These are phyloP conservation scores for Fagopyrum esculentum DNA, from an alignment of 148 eudicot genomes.

Conservation along the genomic window DNA sequence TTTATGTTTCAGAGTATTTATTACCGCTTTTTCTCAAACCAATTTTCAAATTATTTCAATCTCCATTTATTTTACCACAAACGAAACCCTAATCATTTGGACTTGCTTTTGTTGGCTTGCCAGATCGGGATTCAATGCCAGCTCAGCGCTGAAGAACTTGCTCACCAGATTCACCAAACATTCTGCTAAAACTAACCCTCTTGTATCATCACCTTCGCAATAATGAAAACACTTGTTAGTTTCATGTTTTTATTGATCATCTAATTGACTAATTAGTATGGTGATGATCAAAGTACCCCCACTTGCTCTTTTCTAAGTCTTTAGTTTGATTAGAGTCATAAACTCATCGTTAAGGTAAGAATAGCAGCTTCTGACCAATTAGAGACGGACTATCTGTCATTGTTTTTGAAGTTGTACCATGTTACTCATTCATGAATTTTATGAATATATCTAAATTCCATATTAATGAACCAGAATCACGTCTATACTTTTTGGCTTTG, in stretches of 20 bases:
- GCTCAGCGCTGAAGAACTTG: slow-evolving; percentile 86
- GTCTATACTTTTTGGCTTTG: background rate
- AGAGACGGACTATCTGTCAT: background rate
- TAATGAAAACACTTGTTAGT: background rate
- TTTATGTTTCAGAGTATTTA: slow-evolving; percentile 7
- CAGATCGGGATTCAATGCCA: slow-evolving; percentile 94
- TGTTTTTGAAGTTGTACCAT: background rate
- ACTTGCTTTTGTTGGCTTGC: background rate
- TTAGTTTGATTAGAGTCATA: slow-evolving; percentile 6
- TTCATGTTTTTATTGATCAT: background rate
- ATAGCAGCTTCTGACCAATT: slow-evolving; percentile 1
- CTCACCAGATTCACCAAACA: slow-evolving; percentile 83
- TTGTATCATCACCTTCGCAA: background rate
- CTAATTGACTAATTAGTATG: background rate
- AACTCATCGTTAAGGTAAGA: slow-evolving; percentile 1
- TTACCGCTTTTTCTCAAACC: background rate
- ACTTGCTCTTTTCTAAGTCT: background rate
- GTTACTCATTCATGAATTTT: slow-evolving; percentile 4
- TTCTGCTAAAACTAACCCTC: slow-evolving; percentile 34
- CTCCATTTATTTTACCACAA: background rate
- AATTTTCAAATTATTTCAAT: background rate
- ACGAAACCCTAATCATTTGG: background rate
- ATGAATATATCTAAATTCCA: background rate
- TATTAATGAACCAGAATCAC: background rate
- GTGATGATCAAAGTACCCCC: background rate